Conservation (phyloP, 768 basidiomycete species). For the Termitomyces sp. region DNA sequence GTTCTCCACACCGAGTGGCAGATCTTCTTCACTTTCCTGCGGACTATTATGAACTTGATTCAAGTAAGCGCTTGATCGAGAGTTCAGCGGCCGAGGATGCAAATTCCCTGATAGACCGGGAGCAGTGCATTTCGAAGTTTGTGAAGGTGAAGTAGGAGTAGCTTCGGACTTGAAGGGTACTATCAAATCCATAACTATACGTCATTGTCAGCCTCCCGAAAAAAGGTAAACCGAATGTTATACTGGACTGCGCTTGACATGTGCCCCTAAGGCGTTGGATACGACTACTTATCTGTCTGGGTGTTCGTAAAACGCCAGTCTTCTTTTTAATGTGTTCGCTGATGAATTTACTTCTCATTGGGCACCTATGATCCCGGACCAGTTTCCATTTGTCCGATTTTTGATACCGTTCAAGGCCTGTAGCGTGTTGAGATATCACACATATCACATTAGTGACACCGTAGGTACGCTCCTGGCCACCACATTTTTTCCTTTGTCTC, state of each 20-base stretch:
- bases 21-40: neutral
- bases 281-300: slow-evolving; percentile 56
- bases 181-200: slow-evolving; percentile 19
- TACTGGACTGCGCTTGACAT: slow-evolving; percentile 26
- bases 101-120: slow-evolving; percentile 16
- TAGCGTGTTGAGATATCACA: no score
- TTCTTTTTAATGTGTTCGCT: slow-evolving; percentile 48
- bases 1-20: neutral
- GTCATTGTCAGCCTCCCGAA: neutral
- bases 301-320: slow-evolving; percentile 47
- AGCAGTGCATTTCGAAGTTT: slow-evolving; percentile 12
- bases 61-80: neutral
- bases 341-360: slow-evolving; percentile 57
- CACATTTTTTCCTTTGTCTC: no score
- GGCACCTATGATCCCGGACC: slow-evolving; percentile 44
- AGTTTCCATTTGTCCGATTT: slow-evolving; percentile 41
- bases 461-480: no score
- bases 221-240: neutral
- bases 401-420: slow-evolving; percentile 45
- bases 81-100: slow-evolving; percentile 3
- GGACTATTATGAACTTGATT: neutral
- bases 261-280: slow-evolving; percentile 52
- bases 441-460: no score
- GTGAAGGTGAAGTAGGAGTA: slow-evolving; percentile 5
- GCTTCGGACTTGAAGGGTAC: neutral